Evolutionary conservation across 192 early-diverging fungal genomes (phyloP).

Genomic region (Pilobolus umbonatus): DNA sequence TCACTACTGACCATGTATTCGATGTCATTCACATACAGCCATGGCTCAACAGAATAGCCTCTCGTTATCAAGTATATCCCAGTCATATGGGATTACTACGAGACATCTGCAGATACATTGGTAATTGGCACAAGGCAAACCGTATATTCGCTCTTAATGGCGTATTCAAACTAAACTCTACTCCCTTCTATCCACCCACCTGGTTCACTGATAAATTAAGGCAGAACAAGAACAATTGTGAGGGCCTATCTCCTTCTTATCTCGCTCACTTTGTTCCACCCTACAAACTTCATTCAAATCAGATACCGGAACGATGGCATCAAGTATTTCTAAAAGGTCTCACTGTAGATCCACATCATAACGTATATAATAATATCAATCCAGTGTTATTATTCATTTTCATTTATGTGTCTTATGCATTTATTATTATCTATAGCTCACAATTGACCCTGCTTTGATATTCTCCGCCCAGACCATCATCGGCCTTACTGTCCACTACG

Average conservation of each 20-base stretch:
- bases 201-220: constrained; percentile 22
- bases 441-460: constrained; percentile 6
- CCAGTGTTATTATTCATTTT: neutral
- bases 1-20: constrained; percentile 6
- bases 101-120: constrained; percentile 17
- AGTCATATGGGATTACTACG: constrained; percentile 12
- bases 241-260: constrained; percentile 24
- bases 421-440: constrained; percentile 1
- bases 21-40: constrained; percentile 6
- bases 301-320: constrained; percentile 22
- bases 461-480: constrained; percentile 7
- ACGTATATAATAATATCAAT: constrained; percentile 18
- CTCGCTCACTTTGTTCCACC: constrained; percentile 26
- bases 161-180: constrained; percentile 11
- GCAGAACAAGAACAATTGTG: constrained; percentile 9
- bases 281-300: constrained; percentile 10
- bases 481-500: constrained; percentile 22
- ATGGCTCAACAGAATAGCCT: constrained; percentile 9
- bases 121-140: constrained; percentile 21
- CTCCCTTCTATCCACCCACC: constrained; percentile 21
- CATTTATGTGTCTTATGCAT: neutral
- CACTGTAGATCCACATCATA: constrained; percentile 18
- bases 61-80: constrained; percentile 8
- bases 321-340: constrained; percentile 27
- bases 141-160: constrained; percentile 7